Evolutionary conservation across 805 yeast species (phyloP), one percentile per base, ranked within the genome.

Genomic region (Torulaspora maleeae): DNA sequence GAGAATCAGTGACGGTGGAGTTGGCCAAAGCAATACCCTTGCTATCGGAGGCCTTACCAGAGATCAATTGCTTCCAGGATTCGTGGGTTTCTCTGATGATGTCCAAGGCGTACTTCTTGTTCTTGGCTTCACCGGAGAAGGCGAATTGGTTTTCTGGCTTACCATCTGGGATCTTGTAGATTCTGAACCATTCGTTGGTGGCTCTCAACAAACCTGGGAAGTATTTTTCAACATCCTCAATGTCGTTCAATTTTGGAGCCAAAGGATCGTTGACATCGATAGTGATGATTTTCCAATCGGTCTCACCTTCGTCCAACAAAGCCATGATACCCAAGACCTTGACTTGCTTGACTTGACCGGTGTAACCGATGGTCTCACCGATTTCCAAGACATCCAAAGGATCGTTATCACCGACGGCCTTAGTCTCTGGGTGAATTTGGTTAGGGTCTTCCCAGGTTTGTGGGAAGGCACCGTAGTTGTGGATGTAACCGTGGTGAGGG

Each of bases 401-500:
- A 75, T 86, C 95, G 60, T 85, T 82, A 67, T 86, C 95, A 68
- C 93, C 93, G 50, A 72, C 79, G 61, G 71, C 80, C 67, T 70
- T 80, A 59, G 78, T 84, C 72, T 78, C 86, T 71, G 80, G 79
- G 68, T 72, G 86, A 64, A 69, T 66, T 65, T 58, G 75, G 60
- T 71, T 79, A 68, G 80, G 86, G 61, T 83, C 86, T 68, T 83
- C 89, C 89, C 89, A 83, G 38, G 89, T 83, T 70, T 91, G 97
- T 55, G 98, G 98, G 79, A 91, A 85, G 40, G 97, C 97, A 69
- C 98, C 99, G 69, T 91, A 91, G 76, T 93, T 93, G 76, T 89
- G 96, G 59, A 91, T 91, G 77, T 93, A 91, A 60, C 99, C 99
- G 69, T 93, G 95, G 76, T 86, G 95, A 43, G 99, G 99, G 87